Evolutionary conservation across 2,329 filamentous ascomycete genomes (phyloP).

Genomic region (Huntiella bhutanensis): DNA sequence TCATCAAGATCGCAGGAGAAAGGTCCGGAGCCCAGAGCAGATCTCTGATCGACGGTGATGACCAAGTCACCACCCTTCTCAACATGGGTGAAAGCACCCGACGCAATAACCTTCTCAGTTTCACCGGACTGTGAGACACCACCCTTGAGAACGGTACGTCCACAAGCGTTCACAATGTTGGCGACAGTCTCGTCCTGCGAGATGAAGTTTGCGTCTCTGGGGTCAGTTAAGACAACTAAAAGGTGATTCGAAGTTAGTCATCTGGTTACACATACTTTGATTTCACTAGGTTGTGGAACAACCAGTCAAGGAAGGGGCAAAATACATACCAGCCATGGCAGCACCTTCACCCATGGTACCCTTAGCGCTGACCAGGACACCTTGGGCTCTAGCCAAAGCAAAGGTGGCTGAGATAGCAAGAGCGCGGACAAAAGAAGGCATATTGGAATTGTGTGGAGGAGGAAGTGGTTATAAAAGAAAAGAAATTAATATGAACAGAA

Average conservation of each 20-base stretch:
- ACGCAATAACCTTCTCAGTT: constrained; percentile 9
- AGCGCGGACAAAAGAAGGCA: constrained; percentile 1
- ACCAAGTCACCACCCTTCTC: constrained; percentile 4
- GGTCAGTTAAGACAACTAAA: constrained; percentile 15
- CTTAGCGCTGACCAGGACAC: constrained; percentile 28
- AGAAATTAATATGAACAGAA: not conserved
- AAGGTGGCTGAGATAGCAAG: constrained; percentile 3
- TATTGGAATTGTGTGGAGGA: not conserved
- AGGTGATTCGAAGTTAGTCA: constrained; percentile 29
- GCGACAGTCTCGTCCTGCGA: constrained; percentile 32
- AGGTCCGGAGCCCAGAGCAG: constrained; percentile 29
- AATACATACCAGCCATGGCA: constrained; percentile 32
- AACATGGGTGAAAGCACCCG: constrained; percentile 9
- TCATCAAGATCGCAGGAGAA: constrained; percentile 34
- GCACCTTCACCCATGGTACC: constrained; percentile 23
- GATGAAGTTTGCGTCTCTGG: constrained; percentile 47
- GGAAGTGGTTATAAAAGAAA: not conserved
- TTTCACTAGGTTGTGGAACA: not conserved
- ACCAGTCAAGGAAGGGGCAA: not conserved
- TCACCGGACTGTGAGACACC: constrained; percentile 9
- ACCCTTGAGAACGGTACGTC: constrained; percentile 31
- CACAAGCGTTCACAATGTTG: constrained; percentile 40
- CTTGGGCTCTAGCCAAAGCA: constrained; percentile 23
- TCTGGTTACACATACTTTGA: not conserved
- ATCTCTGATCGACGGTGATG: constrained; percentile 6